Conservation (phyloP, 1,284 basidiomycete genomes). For the Clitocybe nebularis region DNA sequence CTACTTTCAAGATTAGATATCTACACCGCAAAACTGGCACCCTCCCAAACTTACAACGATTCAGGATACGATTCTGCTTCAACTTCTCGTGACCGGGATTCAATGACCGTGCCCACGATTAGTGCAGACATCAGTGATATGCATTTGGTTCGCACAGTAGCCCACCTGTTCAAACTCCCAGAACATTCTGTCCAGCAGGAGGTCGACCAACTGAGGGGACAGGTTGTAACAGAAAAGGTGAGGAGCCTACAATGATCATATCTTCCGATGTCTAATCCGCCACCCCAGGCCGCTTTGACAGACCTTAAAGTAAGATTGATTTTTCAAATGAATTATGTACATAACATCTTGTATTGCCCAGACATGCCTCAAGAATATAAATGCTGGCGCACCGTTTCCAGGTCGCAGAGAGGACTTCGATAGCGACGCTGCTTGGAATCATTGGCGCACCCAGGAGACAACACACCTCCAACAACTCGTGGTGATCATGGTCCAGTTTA, state of each 20-base stretch:
- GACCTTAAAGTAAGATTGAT: slow-evolving; percentile 76
- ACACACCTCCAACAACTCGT: slow-evolving; percentile 84
- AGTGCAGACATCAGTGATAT: slow-evolving; percentile 64
- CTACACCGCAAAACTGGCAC: slow-evolving; percentile 79
- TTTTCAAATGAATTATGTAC: not conserved
- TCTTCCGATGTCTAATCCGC: slow-evolving; percentile 7
- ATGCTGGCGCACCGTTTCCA: slow-evolving; percentile 79
- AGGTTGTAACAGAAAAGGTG: slow-evolving; percentile 80
- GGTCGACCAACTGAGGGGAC: slow-evolving; percentile 62
- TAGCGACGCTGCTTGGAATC: slow-evolving; percentile 74
- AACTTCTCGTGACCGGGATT: slow-evolving; percentile 52
- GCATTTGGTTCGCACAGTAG: slow-evolving; percentile 71
- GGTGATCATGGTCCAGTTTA: slow-evolving; percentile 82
- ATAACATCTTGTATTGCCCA: slow-evolving; percentile 29
- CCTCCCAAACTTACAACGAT: slow-evolving; percentile 47
- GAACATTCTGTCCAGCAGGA: slow-evolving; percentile 70
- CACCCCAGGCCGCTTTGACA: slow-evolving; percentile 68
- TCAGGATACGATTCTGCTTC: slow-evolving; percentile 69
- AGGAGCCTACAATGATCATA: slow-evolving; percentile 12
- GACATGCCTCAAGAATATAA: slow-evolving; percentile 91
- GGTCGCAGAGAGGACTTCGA: slow-evolving; percentile 86
- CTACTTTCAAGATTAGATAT: slow-evolving; percentile 77
- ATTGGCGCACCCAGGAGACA: slow-evolving; percentile 85
- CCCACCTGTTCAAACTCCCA: slow-evolving; percentile 71
- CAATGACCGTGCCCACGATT: slow-evolving; percentile 37